Percentiles rank a stretch among this genome's conserved stretches.
Evolutionary conservation across 2,329 filamentous ascomycete genomes (phyloP).

Genomic region (Aspergillus aculeatinus): DNA sequence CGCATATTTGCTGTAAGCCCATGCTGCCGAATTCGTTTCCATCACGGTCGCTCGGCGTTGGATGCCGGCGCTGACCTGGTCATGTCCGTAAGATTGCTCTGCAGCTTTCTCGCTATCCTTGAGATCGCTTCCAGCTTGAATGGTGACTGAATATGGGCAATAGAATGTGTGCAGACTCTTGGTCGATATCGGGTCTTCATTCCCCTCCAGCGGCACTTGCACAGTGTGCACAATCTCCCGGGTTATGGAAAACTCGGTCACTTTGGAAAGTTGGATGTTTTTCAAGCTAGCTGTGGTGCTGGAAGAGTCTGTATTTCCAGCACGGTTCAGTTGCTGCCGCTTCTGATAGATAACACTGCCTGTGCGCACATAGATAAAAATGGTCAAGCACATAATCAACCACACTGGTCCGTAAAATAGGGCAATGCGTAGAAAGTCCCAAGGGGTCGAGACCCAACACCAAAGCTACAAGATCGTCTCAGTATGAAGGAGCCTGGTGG

Average conservation of each 20-base stretch:
- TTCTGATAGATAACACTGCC: slow-evolving; percentile 50
- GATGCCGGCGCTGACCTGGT: background rate
- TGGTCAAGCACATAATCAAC: slow-evolving; percentile 42
- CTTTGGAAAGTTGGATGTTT: slow-evolving; percentile 44
- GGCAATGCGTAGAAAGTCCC: slow-evolving; percentile 70
- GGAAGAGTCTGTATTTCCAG: slow-evolving; percentile 50
- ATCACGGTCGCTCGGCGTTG: slow-evolving; percentile 1
- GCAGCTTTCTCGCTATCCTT: background rate
- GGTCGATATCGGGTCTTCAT: slow-evolving; percentile 3
- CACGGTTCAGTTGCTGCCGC: slow-evolving; percentile 60
- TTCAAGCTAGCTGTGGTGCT: slow-evolving; percentile 48
- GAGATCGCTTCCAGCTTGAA: slow-evolving; percentile 18
- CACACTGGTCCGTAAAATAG: slow-evolving; percentile 64
- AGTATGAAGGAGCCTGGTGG: background rate
- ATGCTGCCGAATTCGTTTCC: slow-evolving; percentile 39
- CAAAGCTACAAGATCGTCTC: slow-evolving; percentile 57
- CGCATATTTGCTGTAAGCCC: slow-evolving; percentile 42
- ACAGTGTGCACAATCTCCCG: background rate
- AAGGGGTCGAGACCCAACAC: slow-evolving; percentile 72
- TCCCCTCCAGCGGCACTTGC: background rate
- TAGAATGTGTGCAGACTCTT: slow-evolving; percentile 11
- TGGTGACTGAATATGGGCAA: slow-evolving; percentile 34
- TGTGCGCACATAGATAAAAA: slow-evolving; percentile 38
- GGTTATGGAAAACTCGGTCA: background rate
- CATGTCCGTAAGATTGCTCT: background rate